These are phyloP conservation scores for Paracorniculantispora psalliotae DNA, from an alignment of 2,329 filamentous ascomycete genomes.

Conservation along the genomic window DNA sequence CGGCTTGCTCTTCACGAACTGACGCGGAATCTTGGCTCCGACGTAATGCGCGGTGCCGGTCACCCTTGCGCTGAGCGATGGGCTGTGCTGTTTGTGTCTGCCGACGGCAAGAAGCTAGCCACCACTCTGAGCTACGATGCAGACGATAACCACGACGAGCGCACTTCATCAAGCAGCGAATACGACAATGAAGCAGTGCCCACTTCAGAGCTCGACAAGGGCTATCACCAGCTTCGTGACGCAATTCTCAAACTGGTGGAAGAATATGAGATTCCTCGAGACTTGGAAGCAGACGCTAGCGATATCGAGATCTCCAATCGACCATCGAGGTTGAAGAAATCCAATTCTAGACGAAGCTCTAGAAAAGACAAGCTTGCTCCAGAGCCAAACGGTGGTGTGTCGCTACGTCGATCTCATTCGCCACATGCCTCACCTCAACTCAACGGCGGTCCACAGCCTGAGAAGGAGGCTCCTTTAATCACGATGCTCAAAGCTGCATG, in stretches of 20 bases:
- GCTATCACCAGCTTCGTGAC: conserved; percentile 75
- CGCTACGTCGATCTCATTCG: background rate
- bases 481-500: conserved; percentile 74
- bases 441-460: conserved; percentile 14
- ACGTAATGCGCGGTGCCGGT: conserved; percentile 61
- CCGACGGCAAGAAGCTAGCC: conserved; percentile 65
- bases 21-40: conserved; percentile 58
- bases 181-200: conserved; percentile 59
- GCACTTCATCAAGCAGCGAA: conserved; percentile 47
- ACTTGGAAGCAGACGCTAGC: conserved; percentile 53
- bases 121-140: conserved; percentile 69
- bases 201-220: conserved; percentile 63
- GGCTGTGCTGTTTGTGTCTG: conserved; percentile 74
- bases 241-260: conserved; percentile 76
- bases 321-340: conserved; percentile 56
- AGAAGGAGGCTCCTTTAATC: conserved; percentile 39
- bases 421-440: background rate
- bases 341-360: conserved; percentile 51
- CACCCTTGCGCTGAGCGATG: conserved; percentile 80
- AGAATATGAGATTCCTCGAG: conserved; percentile 74
- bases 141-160: conserved; percentile 60
- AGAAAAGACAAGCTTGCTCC: background rate
- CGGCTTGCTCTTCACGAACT: conserved; percentile 67
- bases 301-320: conserved; percentile 67
- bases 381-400: conserved; percentile 8